Conservation (phyloP, 192 early-diverging fungal genomes). For the Thamnidium elegans region DNA sequence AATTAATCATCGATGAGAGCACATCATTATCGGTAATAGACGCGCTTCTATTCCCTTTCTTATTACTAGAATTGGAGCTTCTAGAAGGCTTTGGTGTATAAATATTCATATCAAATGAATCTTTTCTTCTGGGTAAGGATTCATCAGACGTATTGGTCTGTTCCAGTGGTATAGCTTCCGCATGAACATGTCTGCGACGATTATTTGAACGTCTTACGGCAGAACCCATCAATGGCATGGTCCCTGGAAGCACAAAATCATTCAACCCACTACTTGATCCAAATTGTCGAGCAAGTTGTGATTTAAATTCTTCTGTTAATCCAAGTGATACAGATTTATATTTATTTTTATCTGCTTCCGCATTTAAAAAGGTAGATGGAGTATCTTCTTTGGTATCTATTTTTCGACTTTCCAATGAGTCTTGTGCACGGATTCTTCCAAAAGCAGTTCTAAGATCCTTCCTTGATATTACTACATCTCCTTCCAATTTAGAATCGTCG, state of each 20-base stretch:
- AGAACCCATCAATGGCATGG: conserved; percentile 28
- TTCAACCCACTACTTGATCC: conserved; percentile 29
- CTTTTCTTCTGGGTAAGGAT: conserved; percentile 1
- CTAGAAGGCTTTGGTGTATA: background rate
- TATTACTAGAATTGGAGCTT: background rate
- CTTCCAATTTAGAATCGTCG: conserved; percentile 17
- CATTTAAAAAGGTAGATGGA: background rate
- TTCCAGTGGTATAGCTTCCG: background rate
- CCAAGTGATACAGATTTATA: conserved; percentile 25
- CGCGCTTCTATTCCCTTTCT: background rate
- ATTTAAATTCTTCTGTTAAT: conserved; percentile 35
- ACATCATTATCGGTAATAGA: background rate
- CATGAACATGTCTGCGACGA: conserved; percentile 10
- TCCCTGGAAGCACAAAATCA: conserved; percentile 32
- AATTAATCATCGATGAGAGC: background rate
- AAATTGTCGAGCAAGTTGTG: conserved; percentile 32
- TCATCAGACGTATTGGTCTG: background rate
- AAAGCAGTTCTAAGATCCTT: conserved; percentile 20
- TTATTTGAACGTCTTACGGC: conserved; percentile 2
- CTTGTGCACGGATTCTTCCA: conserved; percentile 31
- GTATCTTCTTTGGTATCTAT: too few species aligned
- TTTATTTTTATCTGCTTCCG: background rate
- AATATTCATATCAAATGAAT: background rate
- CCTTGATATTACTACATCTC: background rate
- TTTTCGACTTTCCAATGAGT: conserved; percentile 30